Base-by-base conservation (phyloP, 179 eudicot genomes). In the Silene vulgaris region DNA sequence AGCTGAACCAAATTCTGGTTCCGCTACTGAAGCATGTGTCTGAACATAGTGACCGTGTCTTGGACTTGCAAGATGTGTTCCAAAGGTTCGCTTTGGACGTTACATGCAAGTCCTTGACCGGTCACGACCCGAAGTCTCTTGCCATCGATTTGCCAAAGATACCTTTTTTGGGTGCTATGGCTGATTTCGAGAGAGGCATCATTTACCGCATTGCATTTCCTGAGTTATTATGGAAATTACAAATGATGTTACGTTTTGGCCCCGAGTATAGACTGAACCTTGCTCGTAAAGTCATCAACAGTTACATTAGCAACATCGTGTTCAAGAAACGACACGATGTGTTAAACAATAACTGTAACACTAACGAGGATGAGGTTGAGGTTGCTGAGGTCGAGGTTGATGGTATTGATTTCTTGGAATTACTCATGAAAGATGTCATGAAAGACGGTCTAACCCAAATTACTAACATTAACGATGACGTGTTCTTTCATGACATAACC, bases 31-130 rank as follows among this genome's bases (percentile, higher is more conserved):
- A 82, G 8, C 75, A 65, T 62, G 76, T 40, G 0, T 74, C 84
- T 16, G 56, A 62, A 2, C 52, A 35, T 1, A 59, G 29, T 12
- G 82, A 76, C 75, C 65, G 8, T 3, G 65, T 63, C 9, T 63
- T 86, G 20, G 88, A 84, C 75, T 20, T 86, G 79, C 83, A 86
- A 72, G 82, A 83, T n/a, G 60, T 86, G 77, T 77, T 86, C 20
- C 81, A 79, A 21, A 81, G 84, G 73, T 65, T 73, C 45, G 74
- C 83, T 2, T 81, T 76, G 11, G 83, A 82, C 13, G 75, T 75
- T 1, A 65, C 62, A 2, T 81, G 81, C 77, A 79, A n/a, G 32
- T 14, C 76, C 21, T 72, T 80, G 11, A 75, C 76, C 3, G 80
- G 82, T 7, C 40, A 57, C 52, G 83, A 84, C 52, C 80, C 89